Evolutionary conservation across 1,139 yeast species (phyloP), one percentile per base, ranked within the genome.

Genomic region (Lodderomyces margitis): DNA sequence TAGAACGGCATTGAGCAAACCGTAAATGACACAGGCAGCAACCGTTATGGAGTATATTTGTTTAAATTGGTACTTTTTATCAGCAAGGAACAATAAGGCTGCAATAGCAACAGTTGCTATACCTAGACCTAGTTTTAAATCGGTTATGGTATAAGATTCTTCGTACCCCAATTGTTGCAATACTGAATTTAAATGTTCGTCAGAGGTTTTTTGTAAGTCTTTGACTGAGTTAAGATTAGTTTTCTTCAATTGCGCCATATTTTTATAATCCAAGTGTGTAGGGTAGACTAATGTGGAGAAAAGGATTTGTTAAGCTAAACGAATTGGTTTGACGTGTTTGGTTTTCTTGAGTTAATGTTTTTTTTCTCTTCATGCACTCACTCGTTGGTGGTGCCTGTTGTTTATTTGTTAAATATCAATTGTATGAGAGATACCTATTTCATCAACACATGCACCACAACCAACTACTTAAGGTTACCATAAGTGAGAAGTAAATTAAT

Each of bases 41-140:
- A 64, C 61, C 1, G 68, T 61, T 19, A 66, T 53, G 42, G 61
- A 59, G 43, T 59, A 66, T 0, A 61, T 45, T 34, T 76, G 71
- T 21, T 65, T 56, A 53, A 78, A 78, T 19, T 65, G 57, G 45
- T 69, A 67, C 49, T 79, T 77, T 62, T 84, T 84, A 59, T 91
- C 97, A 34, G 80, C 59, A 44, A 72, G 70, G 56, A 78, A 88
- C 44, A 88, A 76, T 5, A 68, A 59, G 1, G 76, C 96, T 2
- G 95, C 87, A 14, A 83, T 64, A 1, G 69, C 64, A 8, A 86
- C 91, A 2, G 88, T 78, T 10, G 72, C 50, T 52, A 80, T 82
- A 0, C 96, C 96, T 35, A 89, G 60, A 1, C 74, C 81, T 37
- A 91, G 68, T 52, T 85, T 83, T 21, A 75, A 62, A 56, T 89